Percentiles rank a stretch among this genome's conserved stretches.
phyloP scores from a whole-genome alignment of 306 rosid species.

The Inga laurina region DNA sequence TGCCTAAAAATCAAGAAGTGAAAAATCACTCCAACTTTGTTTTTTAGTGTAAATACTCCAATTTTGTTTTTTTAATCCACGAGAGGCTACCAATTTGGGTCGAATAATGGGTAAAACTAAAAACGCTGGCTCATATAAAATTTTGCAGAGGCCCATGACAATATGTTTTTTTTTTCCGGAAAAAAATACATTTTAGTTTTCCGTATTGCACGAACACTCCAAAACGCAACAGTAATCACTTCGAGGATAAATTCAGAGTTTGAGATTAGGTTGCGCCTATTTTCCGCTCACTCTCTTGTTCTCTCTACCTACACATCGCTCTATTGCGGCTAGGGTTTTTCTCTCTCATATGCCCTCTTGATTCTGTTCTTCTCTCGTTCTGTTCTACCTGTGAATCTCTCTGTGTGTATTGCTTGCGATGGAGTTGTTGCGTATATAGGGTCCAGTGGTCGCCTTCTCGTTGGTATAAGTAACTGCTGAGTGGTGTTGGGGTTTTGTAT shows the following conservation, averaged over 20 bases:
- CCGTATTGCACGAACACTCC: not conserved
- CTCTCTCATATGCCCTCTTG: conserved; percentile 15
- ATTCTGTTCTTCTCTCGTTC: conserved; percentile 1
- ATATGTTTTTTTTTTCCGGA: not conserved
- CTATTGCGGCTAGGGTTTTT: conserved; percentile 82
- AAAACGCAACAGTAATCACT: not conserved
- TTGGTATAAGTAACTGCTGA: conserved; percentile 25
- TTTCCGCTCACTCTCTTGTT: conserved; percentile 22
- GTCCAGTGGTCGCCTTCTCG: conserved; percentile 28
- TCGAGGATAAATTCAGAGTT: conserved; percentile 35
- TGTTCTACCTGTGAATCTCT: conserved; percentile 27
- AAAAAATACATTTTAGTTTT: not conserved
- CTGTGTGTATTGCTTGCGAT: conserved; percentile 25
- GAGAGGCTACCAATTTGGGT: not conserved
- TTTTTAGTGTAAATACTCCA: not conserved
- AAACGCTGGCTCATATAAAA: not conserved
- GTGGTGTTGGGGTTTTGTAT: conserved; percentile 13
- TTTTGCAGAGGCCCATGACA: not conserved
- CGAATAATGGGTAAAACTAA: not conserved
- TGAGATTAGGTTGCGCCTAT: conserved; percentile 44
- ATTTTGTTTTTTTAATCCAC: not conserved
- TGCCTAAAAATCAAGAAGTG: no score
- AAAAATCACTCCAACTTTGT: no score
- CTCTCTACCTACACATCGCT: not conserved
- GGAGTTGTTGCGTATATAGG: conserved; percentile 49